A percentile compares a stretch with the other conserved stretches of the same genome.
Evolutionary conservation across 208 protist species (phyloP).

Genomic region (Leishmania major): DNA sequence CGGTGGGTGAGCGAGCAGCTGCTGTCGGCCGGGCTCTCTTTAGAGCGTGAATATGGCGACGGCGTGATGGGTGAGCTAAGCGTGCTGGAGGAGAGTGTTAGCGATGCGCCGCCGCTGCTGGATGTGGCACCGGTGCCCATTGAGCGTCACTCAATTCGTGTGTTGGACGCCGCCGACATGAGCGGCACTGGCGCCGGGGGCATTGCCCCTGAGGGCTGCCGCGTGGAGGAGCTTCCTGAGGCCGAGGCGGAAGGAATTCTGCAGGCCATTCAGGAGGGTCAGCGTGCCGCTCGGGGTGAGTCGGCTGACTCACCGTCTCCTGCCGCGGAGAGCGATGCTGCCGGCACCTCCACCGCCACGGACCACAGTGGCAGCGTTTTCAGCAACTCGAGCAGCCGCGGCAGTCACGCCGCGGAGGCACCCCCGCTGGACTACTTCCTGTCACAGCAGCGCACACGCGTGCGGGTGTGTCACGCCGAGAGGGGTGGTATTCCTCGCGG

Average conservation of each 20-base stretch:
- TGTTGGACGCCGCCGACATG: conserved; percentile 23
- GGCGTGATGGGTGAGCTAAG: conserved; percentile 27
- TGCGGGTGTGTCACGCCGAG: conserved; percentile 53
- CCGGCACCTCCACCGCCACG: neutral
- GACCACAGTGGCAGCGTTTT: neutral
- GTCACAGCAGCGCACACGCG: conserved; percentile 23
- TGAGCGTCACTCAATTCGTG: conserved; percentile 16
- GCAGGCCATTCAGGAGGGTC: conserved; percentile 15
- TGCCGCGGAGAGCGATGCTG: conserved; percentile 1
- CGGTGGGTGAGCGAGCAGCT: conserved; percentile 49
- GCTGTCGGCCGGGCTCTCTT: conserved; percentile 36
- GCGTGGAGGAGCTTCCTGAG: conserved; percentile 17
- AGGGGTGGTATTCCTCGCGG: conserved; percentile 47
- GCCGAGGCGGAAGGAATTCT: conserved; percentile 26
- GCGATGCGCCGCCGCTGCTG: conserved; percentile 18
- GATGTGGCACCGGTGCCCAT: conserved; percentile 15
- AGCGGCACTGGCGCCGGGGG: neutral
- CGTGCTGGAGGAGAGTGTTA: conserved; percentile 12
- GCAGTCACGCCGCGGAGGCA: neutral
- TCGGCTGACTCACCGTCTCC: neutral
- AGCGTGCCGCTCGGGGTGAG: neutral
- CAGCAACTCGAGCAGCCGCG: neutral
- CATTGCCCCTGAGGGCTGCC: neutral
- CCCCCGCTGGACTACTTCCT: conserved; percentile 39
- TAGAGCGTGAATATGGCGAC: conserved; percentile 40